Percentiles rank a stretch among this genome's conserved stretches.
Evolutionary conservation across 768 basidiomycete species (phyloP).

Genomic region (Russula sp.): DNA sequence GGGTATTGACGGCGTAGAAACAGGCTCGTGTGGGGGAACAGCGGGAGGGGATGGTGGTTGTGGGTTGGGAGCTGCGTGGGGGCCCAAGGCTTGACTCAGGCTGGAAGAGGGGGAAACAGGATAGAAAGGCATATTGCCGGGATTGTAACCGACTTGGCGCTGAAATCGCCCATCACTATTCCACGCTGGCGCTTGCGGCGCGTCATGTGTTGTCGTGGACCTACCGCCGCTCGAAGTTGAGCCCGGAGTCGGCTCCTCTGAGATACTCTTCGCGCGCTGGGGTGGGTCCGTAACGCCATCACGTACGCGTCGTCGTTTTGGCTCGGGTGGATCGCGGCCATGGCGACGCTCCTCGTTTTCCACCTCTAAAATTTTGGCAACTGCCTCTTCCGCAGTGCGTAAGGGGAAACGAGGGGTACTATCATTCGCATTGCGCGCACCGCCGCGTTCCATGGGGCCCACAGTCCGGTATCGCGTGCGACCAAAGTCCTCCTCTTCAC

Average conservation of each 20-base stretch:
- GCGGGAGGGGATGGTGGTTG: constrained; percentile 14
- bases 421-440: constrained; percentile 18
- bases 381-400: constrained; percentile 24
- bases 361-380: constrained; percentile 24
- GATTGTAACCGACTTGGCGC: constrained; percentile 19
- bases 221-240: constrained; percentile 17
- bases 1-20: constrained; percentile 7
- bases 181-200: constrained; percentile 19
- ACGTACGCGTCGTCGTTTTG: constrained; percentile 21
- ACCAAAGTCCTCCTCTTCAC: constrained; percentile 26
- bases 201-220: constrained; percentile 13
- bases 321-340: constrained; percentile 22
- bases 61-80: constrained; percentile 14
- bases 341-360: constrained; percentile 24
- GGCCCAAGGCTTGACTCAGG: constrained; percentile 22
- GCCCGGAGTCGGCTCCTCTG: constrained; percentile 16
- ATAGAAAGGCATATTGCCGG: constrained; percentile 15
- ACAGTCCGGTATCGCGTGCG: constrained; percentile 23
- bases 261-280: constrained; percentile 14
- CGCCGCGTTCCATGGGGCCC: constrained; percentile 25
- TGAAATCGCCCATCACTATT: constrained; percentile 17
- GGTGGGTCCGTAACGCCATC: constrained; percentile 10
- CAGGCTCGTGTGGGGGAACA: constrained; percentile 7
- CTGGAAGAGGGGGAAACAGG: constrained; percentile 21
- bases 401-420: constrained; percentile 19